A percentile compares a stretch with the other conserved stretches of the same genome.
These are phyloP conservation scores for Picochlorum costavermella DNA, from an alignment of 139 green algal species.

Conservation along the genomic window DNA sequence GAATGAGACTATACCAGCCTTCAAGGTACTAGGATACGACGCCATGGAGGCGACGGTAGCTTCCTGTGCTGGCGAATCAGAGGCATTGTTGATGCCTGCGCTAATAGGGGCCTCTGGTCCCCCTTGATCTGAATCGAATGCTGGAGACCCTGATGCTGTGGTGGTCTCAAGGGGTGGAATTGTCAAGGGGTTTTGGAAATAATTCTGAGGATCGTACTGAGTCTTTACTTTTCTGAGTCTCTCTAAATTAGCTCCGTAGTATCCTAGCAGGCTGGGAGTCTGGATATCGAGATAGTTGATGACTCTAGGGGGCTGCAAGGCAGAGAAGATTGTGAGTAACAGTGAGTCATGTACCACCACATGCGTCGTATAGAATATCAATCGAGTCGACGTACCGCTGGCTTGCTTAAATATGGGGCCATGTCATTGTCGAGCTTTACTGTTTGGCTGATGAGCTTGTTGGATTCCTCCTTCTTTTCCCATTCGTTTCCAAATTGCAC, in stretches of 20 bases:
- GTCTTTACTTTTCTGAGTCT: background rate
- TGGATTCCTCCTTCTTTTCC: background rate
- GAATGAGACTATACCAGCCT: too few species aligned
- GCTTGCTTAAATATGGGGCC: background rate
- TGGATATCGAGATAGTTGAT: slow-evolving; percentile 2
- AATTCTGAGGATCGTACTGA: background rate
- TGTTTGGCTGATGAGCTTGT: background rate
- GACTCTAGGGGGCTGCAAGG: background rate
- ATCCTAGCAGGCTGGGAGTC: background rate
- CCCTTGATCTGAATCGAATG: too few species aligned
- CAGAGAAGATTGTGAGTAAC: too few species aligned
- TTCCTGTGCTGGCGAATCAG: too few species aligned
- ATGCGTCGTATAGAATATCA: too few species aligned
- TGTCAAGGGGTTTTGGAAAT: slow-evolving; percentile 3
- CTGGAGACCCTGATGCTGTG: too few species aligned
- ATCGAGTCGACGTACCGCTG: too few species aligned
- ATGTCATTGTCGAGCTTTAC: background rate
- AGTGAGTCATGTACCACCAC: too few species aligned
- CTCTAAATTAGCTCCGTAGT: background rate
- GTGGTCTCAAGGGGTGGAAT: background rate
- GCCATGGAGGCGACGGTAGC: too few species aligned
- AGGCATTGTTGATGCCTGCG: too few species aligned
- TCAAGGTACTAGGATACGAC: too few species aligned
- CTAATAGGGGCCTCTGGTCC: too few species aligned
- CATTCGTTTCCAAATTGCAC: background rate